These are phyloP conservation scores for Gynostemma pentaphyllum DNA, from an alignment of 306 rosid species.

Conservation along the genomic window DNA sequence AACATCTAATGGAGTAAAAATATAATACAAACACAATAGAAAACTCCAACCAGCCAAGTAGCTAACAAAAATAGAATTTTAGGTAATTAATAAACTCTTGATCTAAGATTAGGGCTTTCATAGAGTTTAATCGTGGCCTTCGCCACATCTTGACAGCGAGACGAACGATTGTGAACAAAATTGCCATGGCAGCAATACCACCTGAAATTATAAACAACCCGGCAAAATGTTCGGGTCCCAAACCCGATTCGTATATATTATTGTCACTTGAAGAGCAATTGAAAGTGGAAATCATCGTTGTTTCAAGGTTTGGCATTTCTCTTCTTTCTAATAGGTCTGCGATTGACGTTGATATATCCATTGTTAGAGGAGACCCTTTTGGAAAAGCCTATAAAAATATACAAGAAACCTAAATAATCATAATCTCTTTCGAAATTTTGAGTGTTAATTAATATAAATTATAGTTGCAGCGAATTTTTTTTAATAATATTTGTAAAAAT, in stretches of 20 bases:
- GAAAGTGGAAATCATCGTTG: slow-evolving; percentile 19
- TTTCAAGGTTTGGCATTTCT: slow-evolving; percentile 20
- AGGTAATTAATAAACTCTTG: no score
- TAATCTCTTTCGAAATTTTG: neutral
- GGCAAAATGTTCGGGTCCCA: slow-evolving; percentile 38
- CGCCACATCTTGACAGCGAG: no score
- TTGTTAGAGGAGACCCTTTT: slow-evolving; percentile 24
- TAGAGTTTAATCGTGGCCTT: no score
- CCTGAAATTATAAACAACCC: slow-evolving; percentile 29
- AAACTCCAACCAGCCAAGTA: no score
- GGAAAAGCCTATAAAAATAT: slow-evolving; percentile 21
- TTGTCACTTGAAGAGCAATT: slow-evolving; percentile 24
- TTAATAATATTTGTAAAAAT: no score
- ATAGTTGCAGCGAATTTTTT: no score
- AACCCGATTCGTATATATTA: neutral
- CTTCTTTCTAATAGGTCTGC: slow-evolving; percentile 19
- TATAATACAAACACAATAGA: no score
- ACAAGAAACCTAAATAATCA: no score
- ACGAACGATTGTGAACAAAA: slow-evolving; percentile 4
- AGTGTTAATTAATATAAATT: no score
- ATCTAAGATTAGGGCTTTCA: no score
- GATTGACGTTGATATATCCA: slow-evolving; percentile 25
- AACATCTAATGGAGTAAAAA: no score
- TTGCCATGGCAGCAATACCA: slow-evolving; percentile 10
- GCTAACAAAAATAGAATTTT: no score